A percentile compares a stretch with the other conserved stretches of the same genome.
Evolutionary conservation across 1,139 yeast species (phyloP).

Genomic region (Pichia sp.): DNA sequence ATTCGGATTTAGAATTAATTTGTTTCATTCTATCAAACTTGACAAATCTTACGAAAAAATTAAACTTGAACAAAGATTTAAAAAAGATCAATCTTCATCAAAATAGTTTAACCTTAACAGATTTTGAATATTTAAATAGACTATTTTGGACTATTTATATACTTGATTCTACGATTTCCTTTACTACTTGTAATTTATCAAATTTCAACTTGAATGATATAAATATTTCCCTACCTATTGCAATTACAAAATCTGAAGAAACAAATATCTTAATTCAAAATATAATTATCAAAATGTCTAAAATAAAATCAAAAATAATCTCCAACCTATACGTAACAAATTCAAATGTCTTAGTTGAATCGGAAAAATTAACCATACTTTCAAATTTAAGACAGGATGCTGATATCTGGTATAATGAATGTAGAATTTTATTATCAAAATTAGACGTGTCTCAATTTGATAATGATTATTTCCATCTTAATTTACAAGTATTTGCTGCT

Average conservation of each 20-base stretch:
- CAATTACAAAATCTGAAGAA: constrained; percentile 34
- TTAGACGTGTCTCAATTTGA: background rate
- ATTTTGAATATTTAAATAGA: constrained; percentile 37
- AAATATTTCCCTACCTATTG: constrained; percentile 37
- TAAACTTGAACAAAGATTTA: constrained; percentile 30
- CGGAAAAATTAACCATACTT: constrained; percentile 30
- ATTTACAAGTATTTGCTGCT: constrained; percentile 26
- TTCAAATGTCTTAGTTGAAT: constrained; percentile 29
- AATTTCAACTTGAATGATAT: constrained; percentile 43
- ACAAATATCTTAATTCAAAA: constrained; percentile 35
- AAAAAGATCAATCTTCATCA: constrained; percentile 26
- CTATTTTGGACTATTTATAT: constrained; percentile 47
- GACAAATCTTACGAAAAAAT: constrained; percentile 7
- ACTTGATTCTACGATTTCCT: constrained; percentile 40
- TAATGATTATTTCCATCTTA: background rate
- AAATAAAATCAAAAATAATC: constrained; percentile 39
- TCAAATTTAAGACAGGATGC: constrained; percentile 33
- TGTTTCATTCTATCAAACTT: constrained; percentile 47
- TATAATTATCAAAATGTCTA: constrained; percentile 36
- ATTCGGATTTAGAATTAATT: constrained; percentile 38
- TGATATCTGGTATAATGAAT: constrained; percentile 35
- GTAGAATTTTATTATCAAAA: constrained; percentile 9
- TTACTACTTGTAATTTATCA: constrained; percentile 40
- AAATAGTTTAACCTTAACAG: constrained; percentile 27
- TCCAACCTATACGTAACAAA: constrained; percentile 38